Percentiles rank a stretch among this genome's conserved stretches.
phyloP scores from a whole-genome alignment of 2,329 filamentous ascomycete genomes.

The Taxawa tesnikishii region DNA sequence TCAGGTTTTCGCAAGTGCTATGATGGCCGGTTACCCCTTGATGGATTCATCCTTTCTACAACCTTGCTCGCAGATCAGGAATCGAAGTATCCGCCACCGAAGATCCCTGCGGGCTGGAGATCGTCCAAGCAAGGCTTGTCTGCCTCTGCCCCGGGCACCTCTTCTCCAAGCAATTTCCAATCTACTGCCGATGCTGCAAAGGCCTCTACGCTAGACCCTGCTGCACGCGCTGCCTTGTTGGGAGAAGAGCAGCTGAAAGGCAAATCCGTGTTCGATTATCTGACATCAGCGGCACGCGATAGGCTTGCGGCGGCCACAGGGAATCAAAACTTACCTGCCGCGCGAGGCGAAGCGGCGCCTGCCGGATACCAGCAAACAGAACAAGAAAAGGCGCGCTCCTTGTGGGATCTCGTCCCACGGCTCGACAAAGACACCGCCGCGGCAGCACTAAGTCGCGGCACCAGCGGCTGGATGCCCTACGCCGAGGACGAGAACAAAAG shows the following conservation, averaged over 20 bases:
- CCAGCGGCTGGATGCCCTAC: constrained; percentile 67
- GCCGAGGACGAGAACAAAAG: constrained; percentile 70
- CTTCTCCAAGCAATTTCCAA: constrained; percentile 33
- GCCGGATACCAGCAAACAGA: constrained; percentile 50
- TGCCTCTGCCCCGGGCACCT: constrained; percentile 11
- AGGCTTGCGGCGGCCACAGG: constrained; percentile 66
- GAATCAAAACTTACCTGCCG: constrained; percentile 63
- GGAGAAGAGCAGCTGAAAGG: constrained; percentile 73
- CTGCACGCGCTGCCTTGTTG: constrained; percentile 63
- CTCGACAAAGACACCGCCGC: constrained; percentile 29
- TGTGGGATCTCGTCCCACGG: constrained; percentile 34
- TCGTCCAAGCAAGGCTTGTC: constrained; percentile 35
- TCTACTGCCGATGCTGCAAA: constrained; percentile 71
- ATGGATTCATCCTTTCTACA: constrained; percentile 62
- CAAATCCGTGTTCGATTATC: constrained; percentile 92
- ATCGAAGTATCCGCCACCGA: constrained; percentile 49
- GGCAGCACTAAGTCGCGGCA: constrained; percentile 33
- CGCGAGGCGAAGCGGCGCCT: constrained; percentile 58
- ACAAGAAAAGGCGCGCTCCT: constrained; percentile 47
- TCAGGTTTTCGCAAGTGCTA: constrained; percentile 57
- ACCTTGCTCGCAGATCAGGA: constrained; percentile 28
- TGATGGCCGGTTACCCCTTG: constrained; percentile 67
- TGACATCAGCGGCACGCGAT: constrained; percentile 66
- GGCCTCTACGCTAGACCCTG: constrained; percentile 61
- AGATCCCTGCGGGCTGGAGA: constrained; percentile 63